These are phyloP conservation scores for Domatiomyces globalis DNA, from an alignment of 2,329 filamentous ascomycete genomes.

Conservation along the genomic window DNA sequence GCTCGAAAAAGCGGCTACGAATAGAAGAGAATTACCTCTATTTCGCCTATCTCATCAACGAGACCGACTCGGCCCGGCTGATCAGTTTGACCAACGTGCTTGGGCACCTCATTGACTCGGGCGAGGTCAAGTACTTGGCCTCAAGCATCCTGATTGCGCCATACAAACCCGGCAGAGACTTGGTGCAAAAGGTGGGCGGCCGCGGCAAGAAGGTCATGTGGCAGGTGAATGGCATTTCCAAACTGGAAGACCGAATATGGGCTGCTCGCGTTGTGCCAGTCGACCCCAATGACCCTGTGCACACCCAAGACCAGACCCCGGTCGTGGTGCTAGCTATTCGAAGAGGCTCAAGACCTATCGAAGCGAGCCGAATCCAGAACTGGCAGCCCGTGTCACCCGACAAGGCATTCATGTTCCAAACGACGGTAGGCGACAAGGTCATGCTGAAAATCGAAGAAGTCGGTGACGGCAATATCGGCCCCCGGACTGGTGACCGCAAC, in stretches of 20 bases:
- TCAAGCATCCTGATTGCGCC: constrained; percentile 87
- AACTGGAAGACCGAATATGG: constrained; percentile 71
- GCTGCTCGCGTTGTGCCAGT: constrained; percentile 66
- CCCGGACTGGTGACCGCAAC: constrained; percentile 30
- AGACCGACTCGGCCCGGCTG: constrained; percentile 57
- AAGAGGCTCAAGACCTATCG: constrained; percentile 59
- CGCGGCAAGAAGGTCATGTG: constrained; percentile 71
- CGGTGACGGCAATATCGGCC: constrained; percentile 22
- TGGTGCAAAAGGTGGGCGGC: constrained; percentile 73
- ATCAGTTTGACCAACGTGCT: constrained; percentile 50
- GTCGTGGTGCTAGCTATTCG: constrained; percentile 71
- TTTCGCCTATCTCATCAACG: constrained; percentile 74
- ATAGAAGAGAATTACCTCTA: constrained; percentile 84
- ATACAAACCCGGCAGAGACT: constrained; percentile 54
- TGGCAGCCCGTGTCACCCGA: constrained; percentile 66
- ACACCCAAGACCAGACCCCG: constrained; percentile 66
- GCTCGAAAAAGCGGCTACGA: constrained; percentile 39
- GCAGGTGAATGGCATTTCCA: constrained; percentile 64
- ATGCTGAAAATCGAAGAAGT: constrained; percentile 69
- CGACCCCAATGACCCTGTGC: constrained; percentile 45
- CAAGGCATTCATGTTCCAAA: constrained; percentile 63
- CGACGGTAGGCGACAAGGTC: constrained; percentile 73
- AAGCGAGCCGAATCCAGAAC: constrained; percentile 65
- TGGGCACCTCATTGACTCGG: constrained; percentile 42
- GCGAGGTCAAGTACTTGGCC: constrained; percentile 65